These are phyloP conservation scores for Alloteropsis angusta DNA, from an alignment of 202 grass and related monocot genomes.

Conservation along the genomic window DNA sequence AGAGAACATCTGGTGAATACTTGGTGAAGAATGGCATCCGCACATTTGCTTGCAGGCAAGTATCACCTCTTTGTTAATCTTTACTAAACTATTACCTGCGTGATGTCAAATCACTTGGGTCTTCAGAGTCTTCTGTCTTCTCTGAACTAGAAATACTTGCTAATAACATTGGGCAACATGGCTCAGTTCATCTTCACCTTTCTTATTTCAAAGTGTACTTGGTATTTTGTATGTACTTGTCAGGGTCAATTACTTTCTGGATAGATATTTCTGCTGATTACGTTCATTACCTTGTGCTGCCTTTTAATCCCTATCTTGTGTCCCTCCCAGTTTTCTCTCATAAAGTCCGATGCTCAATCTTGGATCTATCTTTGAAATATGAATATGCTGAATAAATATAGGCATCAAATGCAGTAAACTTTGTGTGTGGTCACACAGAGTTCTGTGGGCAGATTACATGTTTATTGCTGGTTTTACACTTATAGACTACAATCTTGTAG, in stretches of 20 bases:
- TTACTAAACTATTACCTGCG: not conserved
- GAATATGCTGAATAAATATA: not conserved
- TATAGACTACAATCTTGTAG: not conserved
- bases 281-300: not conserved
- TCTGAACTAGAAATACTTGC: not conserved
- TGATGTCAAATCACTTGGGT: not conserved
- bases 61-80: not conserved
- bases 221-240: not conserved
- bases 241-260: not conserved
- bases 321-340: not conserved
- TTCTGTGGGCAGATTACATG: not conserved
- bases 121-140: not conserved
- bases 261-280: not conserved
- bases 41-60: slow-evolving; percentile 97
- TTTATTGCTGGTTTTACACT: not conserved
- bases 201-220: not conserved
- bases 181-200: not conserved
- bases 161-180: not conserved
- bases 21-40: slow-evolving; percentile 82
- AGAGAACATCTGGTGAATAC: slow-evolving; percentile 95
- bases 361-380: not conserved
- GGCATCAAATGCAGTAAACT: not conserved
- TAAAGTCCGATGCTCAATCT: not conserved
- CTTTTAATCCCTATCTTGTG: not conserved
- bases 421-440: not conserved